Base-by-base conservation (phyloP, 2,329 filamentous ascomycete species). In the Xylariales sp. region DNA sequence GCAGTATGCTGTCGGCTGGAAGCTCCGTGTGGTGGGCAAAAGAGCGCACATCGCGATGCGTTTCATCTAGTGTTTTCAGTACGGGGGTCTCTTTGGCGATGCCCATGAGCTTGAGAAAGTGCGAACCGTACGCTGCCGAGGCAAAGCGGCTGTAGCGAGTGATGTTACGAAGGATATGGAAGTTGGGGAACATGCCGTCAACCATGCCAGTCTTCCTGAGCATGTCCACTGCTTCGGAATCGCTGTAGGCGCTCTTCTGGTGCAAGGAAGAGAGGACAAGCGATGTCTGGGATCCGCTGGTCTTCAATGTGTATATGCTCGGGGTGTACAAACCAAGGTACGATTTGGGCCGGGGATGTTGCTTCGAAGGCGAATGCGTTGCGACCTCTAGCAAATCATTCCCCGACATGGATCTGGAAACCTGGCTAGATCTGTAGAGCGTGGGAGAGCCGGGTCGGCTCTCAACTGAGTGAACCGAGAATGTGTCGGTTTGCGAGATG, bases 91-190 rank as follows among this genome's bases (percentile, higher is more conserved):
- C 57, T 45, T 73, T 72, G 0, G 68, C 69, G 19, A 84, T 81
- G 2, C 79, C 78, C 63, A 83, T 69, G 16, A 82, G 65, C 38
- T 75, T 74, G 33, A 84, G 65, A 42, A 84, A 83, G 31, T 71
- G 70, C 1, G 76, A 77, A 0, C 81, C 80, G 40, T 85, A 84
- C 0, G 78, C 77, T 1, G 81, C 80, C 2, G 80, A 83, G 2
- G 80, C 78, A 49, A 81, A 84, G 4, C 76, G 70, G 63, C 83
- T 81, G 44, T 82, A 84, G 24, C 80, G 67, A 3, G 73, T 74
- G 17, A 83, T 76, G 49, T 82, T 84, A 21, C 70, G 67, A 8
- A 83, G 62, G 6, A 84, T 62, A 46, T 81, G 79, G 21, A 69
- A 70, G 5, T 65, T 58, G 0, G 81, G 81, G 35, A 83, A 83